Base-by-base conservation (phyloP, 1,139 yeast species). In the Magnusiomyces paraingens region DNA sequence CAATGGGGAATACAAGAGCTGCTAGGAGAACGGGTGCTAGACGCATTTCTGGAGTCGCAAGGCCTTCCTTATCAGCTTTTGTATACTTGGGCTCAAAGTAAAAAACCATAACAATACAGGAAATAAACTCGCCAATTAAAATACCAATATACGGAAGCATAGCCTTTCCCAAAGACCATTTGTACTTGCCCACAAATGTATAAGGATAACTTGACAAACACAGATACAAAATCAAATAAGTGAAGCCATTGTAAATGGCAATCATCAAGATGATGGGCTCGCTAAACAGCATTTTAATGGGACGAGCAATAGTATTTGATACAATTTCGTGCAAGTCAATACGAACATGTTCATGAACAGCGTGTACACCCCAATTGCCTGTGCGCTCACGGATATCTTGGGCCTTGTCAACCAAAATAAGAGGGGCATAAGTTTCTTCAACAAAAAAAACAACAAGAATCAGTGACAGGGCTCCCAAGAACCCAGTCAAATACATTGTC, bases 21-120 rank as follows among this genome's bases (percentile, higher is more conserved):
- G 95, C 91, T 51, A 77, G 66, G 71, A 86, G 78, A 85, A 86
- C 81, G 20, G 91, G 82, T 10, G 83, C 82, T 58, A 89, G 73
- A 71, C 96, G 81, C 44, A 81, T 85, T 68, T 89, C 96, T 1
- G 96, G 95, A 10, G 83, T 76, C n/a, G 85, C 83, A 59, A 76
- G 77, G 51, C 83, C 84, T 45, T 77, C 79, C 62, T 81, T 80
- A 1, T 64, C 70, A 10, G 48, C 71, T 45, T 70, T 71, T 42
- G 71, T 60, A 62, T 79, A 79, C 21, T 56, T 51, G 22, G 70
- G 69, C 53, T 70, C 72, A 52, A 45, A 54, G 38, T 22, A 44
- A n/a, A 51, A n/a, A 20, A 51, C 59, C 57, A 71, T 69, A 20
- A 69, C 57, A 1, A 56, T 50, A n/a, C 57, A 54, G 4, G 61